Conservation (phyloP, 2,329 filamentous ascomycete species). For the Penicillium rolfsii region DNA sequence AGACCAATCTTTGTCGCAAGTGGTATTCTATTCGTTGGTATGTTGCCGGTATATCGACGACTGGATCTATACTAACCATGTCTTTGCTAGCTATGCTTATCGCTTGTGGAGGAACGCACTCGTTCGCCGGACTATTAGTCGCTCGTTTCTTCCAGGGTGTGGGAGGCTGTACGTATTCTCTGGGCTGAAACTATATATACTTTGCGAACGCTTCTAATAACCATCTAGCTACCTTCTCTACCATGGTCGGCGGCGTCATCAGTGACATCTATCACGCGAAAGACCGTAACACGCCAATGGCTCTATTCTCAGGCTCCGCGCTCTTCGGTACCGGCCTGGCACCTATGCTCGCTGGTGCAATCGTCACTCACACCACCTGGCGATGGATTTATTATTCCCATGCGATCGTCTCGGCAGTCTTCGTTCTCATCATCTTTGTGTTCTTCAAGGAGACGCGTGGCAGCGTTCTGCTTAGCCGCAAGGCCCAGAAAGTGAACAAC, state of each 20-base stretch:
- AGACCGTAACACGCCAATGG: constrained; percentile 86
- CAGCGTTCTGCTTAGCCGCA: constrained; percentile 75
- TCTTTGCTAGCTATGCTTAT: constrained; percentile 36
- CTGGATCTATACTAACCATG: constrained; percentile 10
- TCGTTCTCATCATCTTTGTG: constrained; percentile 67
- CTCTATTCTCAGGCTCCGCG: constrained; percentile 78
- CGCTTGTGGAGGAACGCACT: constrained; percentile 71
- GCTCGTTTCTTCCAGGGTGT: constrained; percentile 76
- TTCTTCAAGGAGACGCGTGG: constrained; percentile 83
- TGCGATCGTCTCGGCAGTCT: constrained; percentile 66
- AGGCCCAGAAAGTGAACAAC: constrained; percentile 71
- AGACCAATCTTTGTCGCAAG: constrained; percentile 78
- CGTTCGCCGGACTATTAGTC: constrained; percentile 73
- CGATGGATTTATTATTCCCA: constrained; percentile 91
- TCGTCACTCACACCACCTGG: constrained; percentile 71
- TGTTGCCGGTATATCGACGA: constrained; percentile 1
- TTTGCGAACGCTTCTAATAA: not conserved
- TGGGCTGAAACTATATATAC: constrained; percentile 5
- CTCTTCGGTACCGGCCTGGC: constrained; percentile 79
- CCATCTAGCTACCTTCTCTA: constrained; percentile 66
- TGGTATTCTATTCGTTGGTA: constrained; percentile 69
- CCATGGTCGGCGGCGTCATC: constrained; percentile 90
- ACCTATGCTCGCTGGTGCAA: constrained; percentile 70
- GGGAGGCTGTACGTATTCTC: constrained; percentile 65
- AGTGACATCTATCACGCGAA: constrained; percentile 80